Base-by-base conservation (phyloP, 441 rosid species). In the Pelargonium fulgidum region DNA sequence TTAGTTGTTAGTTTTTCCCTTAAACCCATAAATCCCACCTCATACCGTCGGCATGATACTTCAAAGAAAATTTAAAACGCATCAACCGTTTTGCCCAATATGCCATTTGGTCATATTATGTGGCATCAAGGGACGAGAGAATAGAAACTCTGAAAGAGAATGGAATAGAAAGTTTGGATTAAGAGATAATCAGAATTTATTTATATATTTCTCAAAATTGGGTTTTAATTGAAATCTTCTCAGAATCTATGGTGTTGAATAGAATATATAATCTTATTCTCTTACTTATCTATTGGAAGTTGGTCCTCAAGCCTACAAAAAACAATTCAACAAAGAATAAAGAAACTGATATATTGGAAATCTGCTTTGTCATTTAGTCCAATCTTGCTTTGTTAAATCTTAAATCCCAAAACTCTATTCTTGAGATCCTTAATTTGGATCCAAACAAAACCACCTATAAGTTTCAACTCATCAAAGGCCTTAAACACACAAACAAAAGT, bases 331-430 rank as follows among this genome's bases (percentile, higher is more conserved):
- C 33, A 26, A 26, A 26, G 33, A 26, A 26, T 26, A 3, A 26
- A 26, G 33, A 26, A 26, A 26, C 33, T 26, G 33, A 26, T 39
- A 7, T 62, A 42, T 44, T 64, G 68, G 90, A 82, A 72, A 70
- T 59, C 62, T 79, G 73, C 41, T 77, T 78, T 84, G 88, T 84
- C 88, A 68, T 70, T 36, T 75, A 75, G 77, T 70, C n/a, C 68
- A 72, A 71, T 79, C 33, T 26, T 26, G 33, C 33, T 26, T 26
- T 26, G 33, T 26, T 26, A 26, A 26, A 26, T 26, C 33, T 26
- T 1, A 26, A 26, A 26, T 26, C 33, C 33, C 33, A 26, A 26
- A 26, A 71, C 44, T 67, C 72, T n/a, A 14, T 66, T 66, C 58
- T 41, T 68, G 68, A 80, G 80, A 81, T 72, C 77, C 75, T 67